Evolutionary conservation across 495 filamentous ascomycete species (phyloP).

Genomic region (Aspergillus sclerotiicarbonarius): DNA sequence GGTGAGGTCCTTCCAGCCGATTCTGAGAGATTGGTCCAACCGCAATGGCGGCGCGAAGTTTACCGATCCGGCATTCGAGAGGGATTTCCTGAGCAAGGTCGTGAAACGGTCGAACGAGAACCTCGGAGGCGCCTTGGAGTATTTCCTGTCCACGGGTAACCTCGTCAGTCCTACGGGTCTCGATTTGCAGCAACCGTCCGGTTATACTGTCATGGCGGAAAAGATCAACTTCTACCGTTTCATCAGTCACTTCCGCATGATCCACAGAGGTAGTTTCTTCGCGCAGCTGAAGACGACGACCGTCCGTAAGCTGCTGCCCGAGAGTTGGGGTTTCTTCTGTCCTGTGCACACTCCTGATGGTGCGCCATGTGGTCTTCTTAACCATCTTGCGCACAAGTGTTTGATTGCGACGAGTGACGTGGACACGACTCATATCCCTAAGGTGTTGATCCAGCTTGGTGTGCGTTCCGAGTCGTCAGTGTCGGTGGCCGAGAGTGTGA

Average conservation of each 20-base stretch:
- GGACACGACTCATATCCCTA: constrained; percentile 70
- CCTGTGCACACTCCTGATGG: constrained; percentile 98
- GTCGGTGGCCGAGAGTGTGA: constrained; percentile 73
- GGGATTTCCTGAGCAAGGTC: constrained; percentile 74
- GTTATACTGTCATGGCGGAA: constrained; percentile 94
- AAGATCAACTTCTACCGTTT: constrained; percentile 99
- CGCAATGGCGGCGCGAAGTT: constrained; percentile 62
- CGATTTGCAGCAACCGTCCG: constrained; percentile 89
- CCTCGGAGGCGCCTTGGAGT: constrained; percentile 79
- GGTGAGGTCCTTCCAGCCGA: constrained; percentile 61
- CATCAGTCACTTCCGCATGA: constrained; percentile 98
- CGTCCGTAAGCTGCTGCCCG: constrained; percentile 89
- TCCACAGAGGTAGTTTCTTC: constrained; percentile 98
- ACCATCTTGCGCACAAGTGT: constrained; percentile 95
- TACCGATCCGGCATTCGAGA: constrained; percentile 66
- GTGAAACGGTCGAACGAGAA: constrained; percentile 82
- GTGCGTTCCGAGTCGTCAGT: constrained; percentile 69
- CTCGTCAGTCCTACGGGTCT: constrained; percentile 85
- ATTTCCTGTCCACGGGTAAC: constrained; percentile 96
- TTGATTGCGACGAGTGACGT: constrained; percentile 71
- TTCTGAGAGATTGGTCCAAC: constrained; percentile 67
- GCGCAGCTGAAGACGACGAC: constrained; percentile 96
- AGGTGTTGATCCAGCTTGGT: constrained; percentile 72
- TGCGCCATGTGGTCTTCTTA: constrained; percentile 87
- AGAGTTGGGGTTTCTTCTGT: constrained; percentile 97